A percentile compares a stretch with the other conserved stretches of the same genome.
Evolutionary conservation across 306 rosid genomes (phyloP).

Genomic region (Rosa rugosa): DNA sequence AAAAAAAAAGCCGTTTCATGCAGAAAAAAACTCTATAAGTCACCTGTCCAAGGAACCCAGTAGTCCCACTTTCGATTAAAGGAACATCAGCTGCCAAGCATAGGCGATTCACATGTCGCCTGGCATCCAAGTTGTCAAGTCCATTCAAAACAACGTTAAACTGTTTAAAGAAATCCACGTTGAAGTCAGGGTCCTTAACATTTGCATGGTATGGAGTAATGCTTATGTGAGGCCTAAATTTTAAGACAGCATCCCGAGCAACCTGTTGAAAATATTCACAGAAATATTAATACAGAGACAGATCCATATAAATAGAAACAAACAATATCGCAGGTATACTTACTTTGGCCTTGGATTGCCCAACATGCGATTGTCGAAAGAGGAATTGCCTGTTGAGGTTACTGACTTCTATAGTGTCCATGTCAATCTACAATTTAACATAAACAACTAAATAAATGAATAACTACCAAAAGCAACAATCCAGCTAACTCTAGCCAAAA

Average conservation of each 20-base stretch:
- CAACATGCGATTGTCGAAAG: constrained; percentile 96
- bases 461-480: not conserved
- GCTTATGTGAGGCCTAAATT: constrained; percentile 84
- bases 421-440: constrained; percentile 76
- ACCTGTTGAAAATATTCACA: constrained; percentile 60
- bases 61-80: constrained; percentile 97
- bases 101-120: constrained; percentile 94
- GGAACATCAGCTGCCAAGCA: constrained; percentile 97
- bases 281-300: constrained; percentile 26
- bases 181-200: constrained; percentile 83
- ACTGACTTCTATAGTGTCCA: constrained; percentile 99
- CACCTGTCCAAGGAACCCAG: constrained; percentile 99
- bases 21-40: constrained; percentile 20
- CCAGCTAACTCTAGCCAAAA: constrained; percentile 19
- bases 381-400: constrained; percentile 98
- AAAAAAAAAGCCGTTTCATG: not conserved
- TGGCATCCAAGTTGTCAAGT: constrained; percentile 97
- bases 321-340: constrained; percentile 25
- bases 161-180: constrained; percentile 86
- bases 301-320: constrained; percentile 14
- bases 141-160: constrained; percentile 94
- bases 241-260: constrained; percentile 98
- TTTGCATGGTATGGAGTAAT: constrained; percentile 89
- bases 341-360: constrained; percentile 95
- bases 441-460: constrained; percentile 17